phyloP scores from a whole-genome alignment of 148 eudicot species.

The Arctostaphylos glauca region DNA sequence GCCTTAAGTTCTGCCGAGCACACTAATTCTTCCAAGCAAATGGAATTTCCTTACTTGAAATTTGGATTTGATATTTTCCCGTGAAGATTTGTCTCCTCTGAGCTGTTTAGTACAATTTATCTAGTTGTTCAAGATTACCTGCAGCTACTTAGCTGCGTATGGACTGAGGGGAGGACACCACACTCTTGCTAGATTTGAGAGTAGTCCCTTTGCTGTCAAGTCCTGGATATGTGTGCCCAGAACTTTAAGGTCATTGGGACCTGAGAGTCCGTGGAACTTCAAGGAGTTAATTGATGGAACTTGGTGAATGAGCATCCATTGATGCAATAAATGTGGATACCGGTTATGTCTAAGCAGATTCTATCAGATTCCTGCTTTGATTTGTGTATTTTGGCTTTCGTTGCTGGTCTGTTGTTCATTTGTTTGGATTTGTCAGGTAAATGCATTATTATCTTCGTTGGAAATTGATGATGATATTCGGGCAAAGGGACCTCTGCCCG shows the following conservation, averaged over 20 bases:
- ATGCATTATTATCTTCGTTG: slow-evolving; percentile 75
- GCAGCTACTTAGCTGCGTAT: background rate
- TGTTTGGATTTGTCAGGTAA: slow-evolving; percentile 46
- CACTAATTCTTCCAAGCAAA: background rate
- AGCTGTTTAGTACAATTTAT: background rate
- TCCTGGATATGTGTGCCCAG: background rate
- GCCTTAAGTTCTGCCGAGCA: background rate
- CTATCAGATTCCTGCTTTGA: background rate
- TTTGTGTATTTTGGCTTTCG: background rate
- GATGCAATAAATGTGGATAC: background rate
- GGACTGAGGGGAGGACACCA: background rate
- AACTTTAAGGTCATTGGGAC: background rate
- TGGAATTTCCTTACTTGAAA: slow-evolving; percentile 10
- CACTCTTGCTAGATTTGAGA: background rate
- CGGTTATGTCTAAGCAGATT: background rate
- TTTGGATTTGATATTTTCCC: background rate
- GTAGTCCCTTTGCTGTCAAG: slow-evolving; percentile 7
- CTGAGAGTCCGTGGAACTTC: background rate
- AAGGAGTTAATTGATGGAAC: background rate
- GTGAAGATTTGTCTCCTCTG: background rate
- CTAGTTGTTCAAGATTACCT: background rate
- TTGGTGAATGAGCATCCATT: background rate
- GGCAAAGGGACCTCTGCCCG: slow-evolving; percentile 67
- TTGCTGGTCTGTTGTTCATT: slow-evolving; percentile 5
- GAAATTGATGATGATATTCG: slow-evolving; percentile 75